Conservation (phyloP, 768 basidiomycete genomes). For the Mycena rebaudengoi region DNA sequence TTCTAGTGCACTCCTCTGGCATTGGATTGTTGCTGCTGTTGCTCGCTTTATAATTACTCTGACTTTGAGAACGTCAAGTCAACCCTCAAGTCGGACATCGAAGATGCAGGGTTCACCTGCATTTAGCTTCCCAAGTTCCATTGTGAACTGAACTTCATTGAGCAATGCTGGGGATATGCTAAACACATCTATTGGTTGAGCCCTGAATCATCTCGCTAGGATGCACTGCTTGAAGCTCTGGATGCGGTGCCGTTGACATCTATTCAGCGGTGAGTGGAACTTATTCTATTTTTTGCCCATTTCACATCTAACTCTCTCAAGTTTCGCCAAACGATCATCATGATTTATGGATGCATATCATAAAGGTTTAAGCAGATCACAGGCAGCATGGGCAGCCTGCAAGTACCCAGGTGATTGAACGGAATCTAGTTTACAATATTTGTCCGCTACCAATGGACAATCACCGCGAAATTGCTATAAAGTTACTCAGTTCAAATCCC, state of each 20-base stretch:
- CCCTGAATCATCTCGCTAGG: slow-evolving; percentile 2
- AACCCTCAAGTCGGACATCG: slow-evolving; percentile 29
- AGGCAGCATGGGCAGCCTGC: not conserved
- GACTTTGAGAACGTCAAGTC: slow-evolving; percentile 40
- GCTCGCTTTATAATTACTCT: slow-evolving; percentile 1
- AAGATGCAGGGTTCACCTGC: slow-evolving; percentile 29
- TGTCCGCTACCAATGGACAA: too few relatives aligned
- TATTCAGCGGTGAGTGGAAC: not conserved
- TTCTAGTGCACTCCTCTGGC: slow-evolving; percentile 38
- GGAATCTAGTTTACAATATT: too few relatives aligned
- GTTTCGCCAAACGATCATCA: not conserved
- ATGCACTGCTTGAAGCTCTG: slow-evolving; percentile 8
- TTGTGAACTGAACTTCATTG: not conserved
- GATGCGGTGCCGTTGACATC: not conserved
- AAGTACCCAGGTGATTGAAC: not conserved
- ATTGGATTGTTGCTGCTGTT: slow-evolving; percentile 14
- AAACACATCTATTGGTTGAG: not conserved
- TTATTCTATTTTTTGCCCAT: not conserved
- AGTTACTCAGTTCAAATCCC: too few relatives aligned
- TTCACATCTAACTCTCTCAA: not conserved
- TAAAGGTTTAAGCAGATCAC: not conserved
- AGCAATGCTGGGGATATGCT: not conserved
- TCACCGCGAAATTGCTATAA: too few relatives aligned
- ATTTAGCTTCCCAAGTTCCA: slow-evolving; percentile 15
- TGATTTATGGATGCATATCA: not conserved